Percentiles rank a stretch among this genome's conserved stretches.
Conservation (phyloP, 176 grass and related monocot genomes). For the bread wheat (Triticum aestivum) region IWGSC_CS_RefSeq_v2.1 NC_057798.1:12800839-12801338, state of each 20-base stretch:
- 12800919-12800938: background rate
- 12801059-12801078: background rate
- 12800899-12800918: background rate
- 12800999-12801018: background rate
- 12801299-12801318: constrained; percentile 35
- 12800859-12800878: background rate
- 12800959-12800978: background rate
- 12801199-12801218: background rate
- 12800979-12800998: background rate
- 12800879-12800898: background rate
- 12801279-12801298: constrained; percentile 18
- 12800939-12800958: background rate
- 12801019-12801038: background rate
- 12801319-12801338: background rate
- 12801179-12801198: background rate
- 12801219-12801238: background rate
- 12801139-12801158: background rate
- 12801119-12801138: background rate
- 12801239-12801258: background rate
- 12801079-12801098: background rate
- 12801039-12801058: background rate
- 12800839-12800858: background rate
- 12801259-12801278: constrained; percentile 9
- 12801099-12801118: background rate
- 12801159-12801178: background rate